Percentiles rank a stretch among this genome's conserved stretches.
These are phyloP conservation scores for Eragrostis curvula DNA, from an alignment of 176 grass and related monocot species.

Conservation along the genomic window DNA sequence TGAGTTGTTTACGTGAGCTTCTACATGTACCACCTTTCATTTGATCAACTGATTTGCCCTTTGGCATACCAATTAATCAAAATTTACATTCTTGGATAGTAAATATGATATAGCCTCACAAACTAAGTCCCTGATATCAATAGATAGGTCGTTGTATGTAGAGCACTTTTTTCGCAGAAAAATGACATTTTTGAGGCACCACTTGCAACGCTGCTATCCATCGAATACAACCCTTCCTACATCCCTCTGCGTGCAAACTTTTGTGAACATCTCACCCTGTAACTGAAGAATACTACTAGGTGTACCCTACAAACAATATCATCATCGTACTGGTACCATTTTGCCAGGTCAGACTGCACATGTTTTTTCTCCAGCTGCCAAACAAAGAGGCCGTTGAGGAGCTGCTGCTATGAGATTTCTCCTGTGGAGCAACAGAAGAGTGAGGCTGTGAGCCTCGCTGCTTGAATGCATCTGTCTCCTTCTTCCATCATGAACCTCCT, in stretches of 20 bases:
- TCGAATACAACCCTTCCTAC: no score
- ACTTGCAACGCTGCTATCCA: no score
- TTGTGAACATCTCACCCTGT: background rate
- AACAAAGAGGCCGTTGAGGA: slow-evolving; percentile 19
- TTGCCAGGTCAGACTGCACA: slow-evolving; percentile 21
- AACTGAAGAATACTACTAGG: background rate
- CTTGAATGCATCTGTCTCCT: slow-evolving; percentile 46
- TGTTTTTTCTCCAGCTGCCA: background rate
- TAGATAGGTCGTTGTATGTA: no score
- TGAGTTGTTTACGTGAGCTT: background rate
- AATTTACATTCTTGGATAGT: background rate
- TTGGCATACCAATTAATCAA: background rate
- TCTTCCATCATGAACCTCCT: slow-evolving; percentile 18
- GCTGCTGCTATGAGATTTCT: background rate
- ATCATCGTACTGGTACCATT: slow-evolving; percentile 19
- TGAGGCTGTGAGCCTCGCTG: slow-evolving; percentile 19
- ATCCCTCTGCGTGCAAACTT: background rate
- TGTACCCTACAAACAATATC: slow-evolving; percentile 17
- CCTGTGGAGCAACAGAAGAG: slow-evolving; percentile 37
- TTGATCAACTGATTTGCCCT: background rate
- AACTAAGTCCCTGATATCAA: no score
- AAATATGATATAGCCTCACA: no score
- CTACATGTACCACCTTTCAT: background rate
- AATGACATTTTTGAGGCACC: no score
- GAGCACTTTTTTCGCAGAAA: no score